A percentile compares a stretch with the other conserved stretches of the same genome.
These are phyloP conservation scores for Darksidea phi DNA, from an alignment of 495 filamentous ascomycete genomes.

Conservation along the genomic window DNA sequence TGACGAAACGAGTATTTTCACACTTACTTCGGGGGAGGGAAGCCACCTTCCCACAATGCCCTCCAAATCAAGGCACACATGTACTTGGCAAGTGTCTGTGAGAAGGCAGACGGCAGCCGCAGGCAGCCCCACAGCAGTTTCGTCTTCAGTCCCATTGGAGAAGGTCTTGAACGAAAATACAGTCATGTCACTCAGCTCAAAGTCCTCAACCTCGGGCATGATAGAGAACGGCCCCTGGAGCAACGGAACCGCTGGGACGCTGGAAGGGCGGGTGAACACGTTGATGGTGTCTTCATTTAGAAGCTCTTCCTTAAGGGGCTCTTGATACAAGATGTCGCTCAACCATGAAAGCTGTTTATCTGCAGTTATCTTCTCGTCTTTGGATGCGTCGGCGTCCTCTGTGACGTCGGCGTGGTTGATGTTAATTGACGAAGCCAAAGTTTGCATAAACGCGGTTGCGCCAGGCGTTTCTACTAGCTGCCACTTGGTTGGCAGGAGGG, in stretches of 20 bases:
- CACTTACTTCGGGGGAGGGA: constrained; percentile 44
- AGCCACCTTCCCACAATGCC: constrained; percentile 85
- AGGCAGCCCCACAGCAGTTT: constrained; percentile 44
- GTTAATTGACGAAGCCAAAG: constrained; percentile 70
- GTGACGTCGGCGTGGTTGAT: constrained; percentile 61
- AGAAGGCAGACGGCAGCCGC: constrained; percentile 72
- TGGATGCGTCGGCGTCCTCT: constrained; percentile 54
- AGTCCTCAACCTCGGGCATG: constrained; percentile 58
- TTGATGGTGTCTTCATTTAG: constrained; percentile 49
- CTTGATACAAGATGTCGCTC: constrained; percentile 74
- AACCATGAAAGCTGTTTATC: constrained; percentile 80
- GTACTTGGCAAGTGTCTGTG: constrained; percentile 68
- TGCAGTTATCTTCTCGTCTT: constrained; percentile 58
- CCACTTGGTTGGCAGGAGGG: constrained; percentile 79
- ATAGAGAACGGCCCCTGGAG: constrained; percentile 80
- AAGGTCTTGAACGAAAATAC: constrained; percentile 54
- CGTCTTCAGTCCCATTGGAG: constrained; percentile 55
- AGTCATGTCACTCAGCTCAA: constrained; percentile 66
- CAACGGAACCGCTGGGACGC: constrained; percentile 70
- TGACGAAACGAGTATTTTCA: constrained; percentile 1
- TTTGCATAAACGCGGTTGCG: constrained; percentile 68
- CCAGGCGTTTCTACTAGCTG: constrained; percentile 57
- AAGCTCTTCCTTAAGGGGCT: constrained; percentile 53
- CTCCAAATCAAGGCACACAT: constrained; percentile 76
- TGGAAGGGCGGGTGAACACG: constrained; percentile 66